These are phyloP conservation scores for Filobasidium wieringae DNA, from an alignment of 768 basidiomycete species.

Conservation along the genomic window DNA sequence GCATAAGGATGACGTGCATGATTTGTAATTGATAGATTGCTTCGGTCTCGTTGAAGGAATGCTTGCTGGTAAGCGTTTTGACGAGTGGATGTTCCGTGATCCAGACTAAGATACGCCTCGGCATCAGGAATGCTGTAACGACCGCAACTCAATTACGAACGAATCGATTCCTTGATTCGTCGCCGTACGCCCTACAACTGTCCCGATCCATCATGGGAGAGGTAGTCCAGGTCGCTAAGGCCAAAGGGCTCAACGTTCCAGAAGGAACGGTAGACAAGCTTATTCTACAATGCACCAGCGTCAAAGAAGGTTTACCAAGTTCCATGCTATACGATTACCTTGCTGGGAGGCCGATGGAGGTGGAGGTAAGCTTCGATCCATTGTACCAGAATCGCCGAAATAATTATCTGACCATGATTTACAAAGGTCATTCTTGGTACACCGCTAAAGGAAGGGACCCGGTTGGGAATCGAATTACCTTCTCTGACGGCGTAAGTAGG, in stretches of 20 bases:
- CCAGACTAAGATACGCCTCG: slow-evolving; percentile 16
- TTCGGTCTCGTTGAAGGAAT: background rate
- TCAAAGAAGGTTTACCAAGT: slow-evolving; percentile 30
- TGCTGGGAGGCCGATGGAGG: slow-evolving; percentile 33
- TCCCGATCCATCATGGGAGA: slow-evolving; percentile 31
- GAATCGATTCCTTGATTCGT: slow-evolving; percentile 28
- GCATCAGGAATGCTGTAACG: slow-evolving; percentile 29
- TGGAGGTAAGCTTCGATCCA: slow-evolving; percentile 21
- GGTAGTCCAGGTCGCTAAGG: slow-evolving; percentile 29
- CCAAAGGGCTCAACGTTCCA: slow-evolving; percentile 30
- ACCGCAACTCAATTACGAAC: slow-evolving; percentile 30
- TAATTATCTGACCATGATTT: background rate
- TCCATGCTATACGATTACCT: slow-evolving; percentile 33
- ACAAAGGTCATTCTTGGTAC: slow-evolving; percentile 32
- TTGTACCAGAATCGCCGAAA: background rate
- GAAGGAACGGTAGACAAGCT: slow-evolving; percentile 30
- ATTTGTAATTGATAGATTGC: background rate
- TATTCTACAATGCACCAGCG: slow-evolving; percentile 32
- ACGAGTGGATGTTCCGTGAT: no score
- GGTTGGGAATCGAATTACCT: slow-evolving; percentile 27
- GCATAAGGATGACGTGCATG: background rate
- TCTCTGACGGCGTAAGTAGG: slow-evolving; percentile 28
- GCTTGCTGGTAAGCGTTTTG: background rate
- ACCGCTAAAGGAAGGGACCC: slow-evolving; percentile 26
- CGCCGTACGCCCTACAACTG: slow-evolving; percentile 23